A percentile compares a stretch with the other conserved stretches of the same genome.
These are phyloP conservation scores for Suillus lakei DNA, from an alignment of 768 basidiomycete species.

Conservation along the genomic window DNA sequence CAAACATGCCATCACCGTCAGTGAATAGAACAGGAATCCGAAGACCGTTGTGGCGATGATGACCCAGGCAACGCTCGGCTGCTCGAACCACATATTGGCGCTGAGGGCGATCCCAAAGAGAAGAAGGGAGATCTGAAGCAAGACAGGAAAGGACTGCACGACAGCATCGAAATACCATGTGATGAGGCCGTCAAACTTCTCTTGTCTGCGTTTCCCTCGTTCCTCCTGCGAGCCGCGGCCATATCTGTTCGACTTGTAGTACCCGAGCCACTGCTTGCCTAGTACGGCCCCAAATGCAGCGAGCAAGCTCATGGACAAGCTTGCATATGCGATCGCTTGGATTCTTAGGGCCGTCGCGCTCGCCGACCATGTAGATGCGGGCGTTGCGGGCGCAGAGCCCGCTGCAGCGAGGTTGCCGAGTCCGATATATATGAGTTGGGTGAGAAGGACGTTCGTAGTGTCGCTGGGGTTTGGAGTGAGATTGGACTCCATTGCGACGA, in stretches of 20 bases:
- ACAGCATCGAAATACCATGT: slow-evolving; percentile 18
- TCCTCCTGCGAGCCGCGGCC: slow-evolving; percentile 13
- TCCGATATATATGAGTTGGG: slow-evolving; percentile 10
- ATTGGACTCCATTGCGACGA: slow-evolving; percentile 13
- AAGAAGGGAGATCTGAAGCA: slow-evolving; percentile 16
- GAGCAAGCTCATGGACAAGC: no score
- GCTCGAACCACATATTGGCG: no score
- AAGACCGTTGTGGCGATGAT: background rate
- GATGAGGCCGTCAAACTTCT: slow-evolving; percentile 14
- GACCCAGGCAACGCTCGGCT: no score
- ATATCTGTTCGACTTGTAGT: slow-evolving; percentile 1
- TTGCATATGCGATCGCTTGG: no score
- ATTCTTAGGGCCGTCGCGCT: no score
- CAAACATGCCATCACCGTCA: slow-evolving; percentile 4
- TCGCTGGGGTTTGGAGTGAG: slow-evolving; percentile 15
- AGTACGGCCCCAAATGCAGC: slow-evolving; percentile 19
- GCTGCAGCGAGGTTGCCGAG: slow-evolving; percentile 5
- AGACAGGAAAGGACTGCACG: slow-evolving; percentile 14
- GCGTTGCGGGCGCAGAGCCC: background rate
- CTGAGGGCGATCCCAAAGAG: slow-evolving; percentile 17
- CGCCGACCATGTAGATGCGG: no score
- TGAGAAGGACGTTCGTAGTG: slow-evolving; percentile 17
- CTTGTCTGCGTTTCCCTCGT: slow-evolving; percentile 13
- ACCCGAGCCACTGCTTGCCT: slow-evolving; percentile 21
- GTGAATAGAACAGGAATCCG: background rate